phyloP scores from a whole-genome alignment of 2,329 filamentous ascomycete genomes.

The Penicillium griseofulvum region DNA sequence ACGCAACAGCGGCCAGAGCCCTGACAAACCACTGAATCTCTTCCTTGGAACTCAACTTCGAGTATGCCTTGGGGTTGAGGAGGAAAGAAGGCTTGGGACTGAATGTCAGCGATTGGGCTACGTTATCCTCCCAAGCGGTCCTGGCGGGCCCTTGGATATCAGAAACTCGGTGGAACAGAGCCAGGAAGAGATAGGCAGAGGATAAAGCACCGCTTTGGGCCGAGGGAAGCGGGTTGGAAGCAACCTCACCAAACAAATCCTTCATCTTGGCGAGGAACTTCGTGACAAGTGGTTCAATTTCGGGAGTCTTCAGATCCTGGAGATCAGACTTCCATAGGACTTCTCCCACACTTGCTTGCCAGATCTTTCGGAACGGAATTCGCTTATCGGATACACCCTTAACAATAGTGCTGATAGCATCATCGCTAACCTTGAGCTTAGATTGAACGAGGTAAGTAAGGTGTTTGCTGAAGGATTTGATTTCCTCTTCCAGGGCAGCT shows the following conservation, averaged over 20 bases:
- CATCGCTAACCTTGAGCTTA: constrained; percentile 61
- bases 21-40: constrained; percentile 76
- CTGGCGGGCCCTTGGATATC: constrained; percentile 55
- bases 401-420: constrained; percentile 66
- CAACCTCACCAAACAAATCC: constrained; percentile 73
- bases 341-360: constrained; percentile 73
- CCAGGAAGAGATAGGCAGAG: constrained; percentile 70
- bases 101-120: constrained; percentile 63
- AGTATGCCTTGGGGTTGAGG: constrained; percentile 78
- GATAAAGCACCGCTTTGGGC: constrained; percentile 80
- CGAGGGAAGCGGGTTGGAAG: constrained; percentile 72
- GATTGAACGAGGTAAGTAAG: constrained; percentile 62
- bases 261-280: constrained; percentile 51
- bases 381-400: constrained; percentile 90
- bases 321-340: constrained; percentile 60
- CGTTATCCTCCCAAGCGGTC: constrained; percentile 48
- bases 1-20: constrained; percentile 63
- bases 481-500: constrained; percentile 71
- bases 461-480: constrained; percentile 67
- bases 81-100: constrained; percentile 86
- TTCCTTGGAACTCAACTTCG: constrained; percentile 70
- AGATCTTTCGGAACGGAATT: constrained; percentile 70
- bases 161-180: constrained; percentile 58
- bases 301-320: constrained; percentile 49
- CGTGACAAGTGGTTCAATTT: constrained; percentile 48